Base-by-base conservation (phyloP, 2,329 filamentous ascomycete species). In the Fusarium aywerte region DNA sequence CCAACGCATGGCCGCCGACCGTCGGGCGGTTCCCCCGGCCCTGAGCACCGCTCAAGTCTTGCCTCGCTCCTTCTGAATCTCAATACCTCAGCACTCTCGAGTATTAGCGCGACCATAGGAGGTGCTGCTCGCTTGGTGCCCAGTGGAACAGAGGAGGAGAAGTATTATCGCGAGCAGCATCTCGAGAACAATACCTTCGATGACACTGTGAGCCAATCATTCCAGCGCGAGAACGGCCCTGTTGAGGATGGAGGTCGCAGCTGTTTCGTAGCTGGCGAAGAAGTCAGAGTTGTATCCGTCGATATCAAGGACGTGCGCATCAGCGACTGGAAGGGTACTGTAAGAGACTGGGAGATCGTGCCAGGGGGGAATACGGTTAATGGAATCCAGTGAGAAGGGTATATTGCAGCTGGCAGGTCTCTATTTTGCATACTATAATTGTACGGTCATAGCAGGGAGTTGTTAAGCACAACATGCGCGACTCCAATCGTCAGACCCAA, bases 281-380 rank as follows among this genome's bases (percentile, higher is more conserved):
- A 96, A 76, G 93, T 96, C 3, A 85, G 91, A 47, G 94, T 97
- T 8, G 92, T 98, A 32, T 87, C 95, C 7, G 96, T 98, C 9
- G 87, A 86, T 72, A 92, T 98, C 71, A 87, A 85, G 72, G 92
- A 94, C 76, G 93, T 96, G 47, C 86, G 93, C 73, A 96, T 96
- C 73, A 93, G 92, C 68, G 96, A 97, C 77, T 97, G 92, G 91
- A 97, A 97, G 81, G 95, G 96, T n/a, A 88, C 89, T 15, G 93
- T 98, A 6, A 88, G 91, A 72, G 95, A 98, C 76, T 98, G 83
- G 81, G 84, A 84, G 2, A 74, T 87, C 60, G 77, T 78, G 4
- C 75, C 80, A n/a, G 75, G 76, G 27, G 76, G 58, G 5, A 60
- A 65, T 2, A 54, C 75, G 20, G 73, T 83, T 12, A 85, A 86